Conservation (phyloP, 2,329 filamentous ascomycete genomes). For the Trichoderma harzianum region DNA sequence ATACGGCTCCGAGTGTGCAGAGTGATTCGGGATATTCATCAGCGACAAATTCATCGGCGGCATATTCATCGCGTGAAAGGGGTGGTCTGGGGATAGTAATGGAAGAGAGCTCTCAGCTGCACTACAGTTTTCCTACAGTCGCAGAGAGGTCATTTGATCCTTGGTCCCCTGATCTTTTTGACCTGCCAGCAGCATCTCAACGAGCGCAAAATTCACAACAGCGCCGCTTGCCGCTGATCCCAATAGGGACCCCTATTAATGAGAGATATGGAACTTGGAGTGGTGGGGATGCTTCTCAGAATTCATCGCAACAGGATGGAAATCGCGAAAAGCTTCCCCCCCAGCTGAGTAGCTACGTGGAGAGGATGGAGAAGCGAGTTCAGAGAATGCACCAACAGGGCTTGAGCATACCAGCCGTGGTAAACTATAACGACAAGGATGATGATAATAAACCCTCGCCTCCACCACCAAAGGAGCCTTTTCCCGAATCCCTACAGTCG, state of each 20-base stretch:
- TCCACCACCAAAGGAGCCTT: slow-evolving; percentile 57
- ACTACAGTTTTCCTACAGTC: slow-evolving; percentile 34
- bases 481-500: slow-evolving; percentile 56
- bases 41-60: no score
- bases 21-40: no score
- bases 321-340: slow-evolving; percentile 22
- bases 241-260: slow-evolving; percentile 65
- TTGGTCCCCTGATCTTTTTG: slow-evolving; percentile 90
- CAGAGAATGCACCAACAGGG: slow-evolving; percentile 65
- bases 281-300: slow-evolving; percentile 48
- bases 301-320: slow-evolving; percentile 41
- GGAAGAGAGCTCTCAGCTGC: no score
- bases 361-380: slow-evolving; percentile 84
- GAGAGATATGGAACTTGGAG: slow-evolving; percentile 60
- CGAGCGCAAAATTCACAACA: slow-evolving; percentile 24
- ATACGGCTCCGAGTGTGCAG: no score
- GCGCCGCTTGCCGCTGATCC: slow-evolving; percentile 57
- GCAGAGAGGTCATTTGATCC: slow-evolving; percentile 57
- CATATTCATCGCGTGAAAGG: no score
- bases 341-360: slow-evolving; percentile 57
- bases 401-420: slow-evolving; percentile 37
- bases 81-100: no score
- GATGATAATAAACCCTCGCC: slow-evolving; percentile 55
- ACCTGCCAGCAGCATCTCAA: slow-evolving; percentile 40
- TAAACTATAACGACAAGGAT: slow-evolving; percentile 47